Evolutionary conservation across 305 asterid species (phyloP).

Genomic region (Fraxinus platypoda): DNA sequence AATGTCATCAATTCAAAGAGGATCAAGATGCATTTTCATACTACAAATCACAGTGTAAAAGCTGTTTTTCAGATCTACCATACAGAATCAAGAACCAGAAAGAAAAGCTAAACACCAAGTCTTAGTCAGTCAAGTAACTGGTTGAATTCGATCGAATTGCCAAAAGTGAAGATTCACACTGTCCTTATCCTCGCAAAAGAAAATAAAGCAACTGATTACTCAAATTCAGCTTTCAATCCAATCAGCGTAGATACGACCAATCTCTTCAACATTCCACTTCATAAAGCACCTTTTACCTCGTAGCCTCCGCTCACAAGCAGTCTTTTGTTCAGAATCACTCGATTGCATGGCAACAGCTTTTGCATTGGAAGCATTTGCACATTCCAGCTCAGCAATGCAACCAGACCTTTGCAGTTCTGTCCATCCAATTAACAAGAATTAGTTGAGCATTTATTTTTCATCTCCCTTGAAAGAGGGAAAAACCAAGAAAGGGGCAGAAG

Average conservation of each 20-base stretch:
- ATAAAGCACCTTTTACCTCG: slow-evolving; percentile 18
- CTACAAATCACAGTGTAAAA: neutral
- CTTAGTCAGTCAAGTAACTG: neutral
- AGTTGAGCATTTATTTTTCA: slow-evolving; percentile 4
- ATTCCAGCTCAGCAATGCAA: slow-evolving; percentile 11
- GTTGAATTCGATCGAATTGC: neutral
- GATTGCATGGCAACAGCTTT: slow-evolving; percentile 17
- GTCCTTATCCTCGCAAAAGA: neutral
- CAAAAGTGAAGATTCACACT: neutral
- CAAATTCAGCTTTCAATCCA: slow-evolving; percentile 37
- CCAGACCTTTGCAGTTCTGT: slow-evolving; percentile 35
- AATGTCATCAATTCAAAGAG: neutral
- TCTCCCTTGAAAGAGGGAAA: neutral
- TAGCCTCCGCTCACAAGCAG: slow-evolving; percentile 21
- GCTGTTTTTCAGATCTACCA: neutral
- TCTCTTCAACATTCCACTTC: slow-evolving; percentile 35
- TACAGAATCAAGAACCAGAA: neutral
- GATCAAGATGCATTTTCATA: neutral
- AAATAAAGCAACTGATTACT: neutral
- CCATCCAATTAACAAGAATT: slow-evolving; percentile 25
- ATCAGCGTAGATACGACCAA: slow-evolving; percentile 51
- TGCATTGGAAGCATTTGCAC: slow-evolving; percentile 4
- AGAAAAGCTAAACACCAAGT: neutral
- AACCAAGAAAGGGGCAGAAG: neutral
- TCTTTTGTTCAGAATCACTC: slow-evolving; percentile 18